Conservation (phyloP, 768 basidiomycete species). For the Psilocybe tampanensis region DNA sequence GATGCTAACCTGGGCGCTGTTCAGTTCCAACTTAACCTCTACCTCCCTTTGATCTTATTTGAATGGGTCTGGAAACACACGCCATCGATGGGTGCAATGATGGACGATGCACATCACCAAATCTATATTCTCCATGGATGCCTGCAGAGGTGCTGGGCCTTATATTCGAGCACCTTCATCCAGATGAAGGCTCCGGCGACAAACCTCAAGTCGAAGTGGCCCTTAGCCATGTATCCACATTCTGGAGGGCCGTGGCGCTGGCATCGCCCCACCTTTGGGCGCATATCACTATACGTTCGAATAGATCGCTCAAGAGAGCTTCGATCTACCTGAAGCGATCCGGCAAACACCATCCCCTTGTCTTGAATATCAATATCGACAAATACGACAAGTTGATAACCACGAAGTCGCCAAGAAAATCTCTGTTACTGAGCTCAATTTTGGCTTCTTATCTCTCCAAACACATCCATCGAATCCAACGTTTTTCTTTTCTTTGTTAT, state of each 20-base stretch:
- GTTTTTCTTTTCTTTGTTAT: constrained; percentile 27
- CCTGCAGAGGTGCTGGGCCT: constrained; percentile 33
- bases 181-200: constrained; percentile 21
- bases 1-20: too few species aligned
- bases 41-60: too few species aligned
- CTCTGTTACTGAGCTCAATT: not conserved
- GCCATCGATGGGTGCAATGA: too few species aligned
- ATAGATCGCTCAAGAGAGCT: constrained; percentile 24
- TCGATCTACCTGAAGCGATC: constrained; percentile 33
- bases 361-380: constrained; percentile 35
- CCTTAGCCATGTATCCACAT: constrained; percentile 43
- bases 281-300: constrained; percentile 33
- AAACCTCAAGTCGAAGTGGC: constrained; percentile 36
- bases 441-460: constrained; percentile 8
- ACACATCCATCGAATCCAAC: constrained; percentile 27
- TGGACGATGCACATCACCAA: too few species aligned
- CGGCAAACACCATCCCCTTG: constrained; percentile 23
- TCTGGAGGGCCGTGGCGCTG: constrained; percentile 41
- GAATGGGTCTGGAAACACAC: too few species aligned
- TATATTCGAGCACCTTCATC: constrained; percentile 27
- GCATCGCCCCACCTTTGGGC: constrained; percentile 42
- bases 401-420: not conserved
- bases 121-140: constrained; percentile 1
- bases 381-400: constrained; percentile 19
- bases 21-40: too few species aligned